These are phyloP conservation scores for Pseudogymnoascus sp. DNA, from an alignment of 2,329 filamentous ascomycete genomes.

Conservation along the genomic window DNA sequence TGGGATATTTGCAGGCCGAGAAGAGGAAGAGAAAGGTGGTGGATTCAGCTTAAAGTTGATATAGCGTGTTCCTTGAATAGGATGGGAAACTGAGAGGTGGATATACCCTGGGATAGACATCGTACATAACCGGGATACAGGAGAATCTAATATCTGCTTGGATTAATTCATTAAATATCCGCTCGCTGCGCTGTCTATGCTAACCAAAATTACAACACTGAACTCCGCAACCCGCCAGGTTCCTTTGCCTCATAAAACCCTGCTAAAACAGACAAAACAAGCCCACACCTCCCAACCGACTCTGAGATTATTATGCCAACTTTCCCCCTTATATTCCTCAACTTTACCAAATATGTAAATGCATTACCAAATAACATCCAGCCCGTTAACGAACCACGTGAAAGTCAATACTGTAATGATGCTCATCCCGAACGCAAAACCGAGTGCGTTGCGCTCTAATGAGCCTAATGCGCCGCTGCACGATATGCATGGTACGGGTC, in stretches of 20 bases:
- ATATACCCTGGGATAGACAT: constrained; percentile 9
- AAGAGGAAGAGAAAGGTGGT: constrained; percentile 57
- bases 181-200: background rate
- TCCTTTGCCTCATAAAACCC: constrained; percentile 4
- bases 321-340: background rate
- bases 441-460: constrained; percentile 41
- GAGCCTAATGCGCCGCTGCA: constrained; percentile 41
- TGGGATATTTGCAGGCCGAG: constrained; percentile 60
- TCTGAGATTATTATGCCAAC: constrained; percentile 8
- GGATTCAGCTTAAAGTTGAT: constrained; percentile 61
- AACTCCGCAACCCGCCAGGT: background rate
- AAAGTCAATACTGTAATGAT: constrained; percentile 51
- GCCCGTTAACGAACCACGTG: constrained; percentile 54
- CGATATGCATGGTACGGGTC: background rate
- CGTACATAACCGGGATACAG: background rate
- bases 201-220: background rate
- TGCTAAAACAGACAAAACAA: background rate
- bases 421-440: constrained; percentile 47
- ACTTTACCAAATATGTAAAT: background rate
- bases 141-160: background rate
- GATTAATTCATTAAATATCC: constrained; percentile 8
- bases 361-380: constrained; percentile 27
- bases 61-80: constrained; percentile 13
- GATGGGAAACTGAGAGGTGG: background rate
- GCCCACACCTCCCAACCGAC: background rate